These are phyloP conservation scores for Amoebophrya sp. DNA, from an alignment of 169 alveolate genomes.

Conservation along the genomic window DNA sequence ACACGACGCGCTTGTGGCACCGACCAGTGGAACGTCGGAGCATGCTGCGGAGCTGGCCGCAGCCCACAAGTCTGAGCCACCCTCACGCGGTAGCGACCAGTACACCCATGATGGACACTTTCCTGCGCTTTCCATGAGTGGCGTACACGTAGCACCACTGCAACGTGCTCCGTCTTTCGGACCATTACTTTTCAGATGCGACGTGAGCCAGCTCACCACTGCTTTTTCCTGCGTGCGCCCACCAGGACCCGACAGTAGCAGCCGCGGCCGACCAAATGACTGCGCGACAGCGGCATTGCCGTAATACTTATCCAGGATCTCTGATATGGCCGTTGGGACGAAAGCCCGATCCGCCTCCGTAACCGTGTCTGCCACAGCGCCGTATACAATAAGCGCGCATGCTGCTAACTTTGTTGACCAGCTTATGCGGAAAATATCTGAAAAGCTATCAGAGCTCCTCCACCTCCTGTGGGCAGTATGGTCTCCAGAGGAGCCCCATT, in stretches of 20 bases:
- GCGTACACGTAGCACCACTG: neutral
- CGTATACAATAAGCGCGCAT: neutral
- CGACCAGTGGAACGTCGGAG: neutral
- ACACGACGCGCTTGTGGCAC: no score
- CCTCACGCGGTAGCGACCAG: neutral
- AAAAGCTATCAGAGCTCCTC: neutral
- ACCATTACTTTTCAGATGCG: neutral
- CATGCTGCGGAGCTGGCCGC: neutral
- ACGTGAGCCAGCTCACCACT: neutral
- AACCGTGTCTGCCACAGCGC: neutral
- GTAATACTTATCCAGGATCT: neutral
- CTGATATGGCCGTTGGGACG: neutral
- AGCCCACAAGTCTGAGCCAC: neutral
- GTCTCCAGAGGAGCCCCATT: neutral
- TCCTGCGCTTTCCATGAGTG: neutral
- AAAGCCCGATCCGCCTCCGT: neutral
- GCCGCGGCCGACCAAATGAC: neutral
- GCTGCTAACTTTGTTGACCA: no score
- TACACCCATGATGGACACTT: neutral
- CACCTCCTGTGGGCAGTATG: neutral
- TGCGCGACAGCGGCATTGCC: neutral
- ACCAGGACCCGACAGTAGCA: neutral
- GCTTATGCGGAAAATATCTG: neutral
- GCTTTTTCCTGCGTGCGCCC: neutral
- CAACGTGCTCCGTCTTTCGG: neutral